Evolutionary conservation across 192 early-diverging fungal species (phyloP).

Genomic region (Diversispora epigaea): DNA sequence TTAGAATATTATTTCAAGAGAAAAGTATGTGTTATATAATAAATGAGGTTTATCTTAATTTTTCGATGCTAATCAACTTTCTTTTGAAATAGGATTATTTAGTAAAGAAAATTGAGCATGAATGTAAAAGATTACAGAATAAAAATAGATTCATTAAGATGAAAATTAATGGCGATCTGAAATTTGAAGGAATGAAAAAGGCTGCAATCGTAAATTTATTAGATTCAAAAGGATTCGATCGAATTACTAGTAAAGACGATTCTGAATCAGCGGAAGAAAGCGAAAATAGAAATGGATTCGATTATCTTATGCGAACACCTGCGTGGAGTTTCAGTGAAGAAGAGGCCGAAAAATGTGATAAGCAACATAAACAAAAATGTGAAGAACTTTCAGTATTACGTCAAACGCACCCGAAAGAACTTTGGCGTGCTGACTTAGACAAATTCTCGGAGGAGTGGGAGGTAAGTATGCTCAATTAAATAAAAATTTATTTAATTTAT

Average conservation of each 20-base stretch:
- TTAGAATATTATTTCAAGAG: constrained; percentile 83
- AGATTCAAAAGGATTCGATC: constrained; percentile 22
- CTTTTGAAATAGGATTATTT: constrained; percentile 47
- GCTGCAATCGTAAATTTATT: too few relatives aligned
- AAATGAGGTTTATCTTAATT: too few relatives aligned
- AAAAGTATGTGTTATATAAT: constrained; percentile 47
- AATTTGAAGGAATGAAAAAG: constrained; percentile 55
- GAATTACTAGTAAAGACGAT: constrained; percentile 41
- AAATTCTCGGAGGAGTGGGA: constrained; percentile 83
- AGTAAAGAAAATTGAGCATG: constrained; percentile 61
- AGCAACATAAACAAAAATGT: constrained; percentile 50
- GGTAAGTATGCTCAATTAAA: constrained; percentile 33
- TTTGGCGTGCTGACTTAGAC: constrained; percentile 87
- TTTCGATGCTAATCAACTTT: too few relatives aligned
- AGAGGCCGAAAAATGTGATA: background rate
- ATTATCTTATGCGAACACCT: constrained; percentile 13
- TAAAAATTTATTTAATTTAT: too few relatives aligned
- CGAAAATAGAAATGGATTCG: constrained; percentile 29
- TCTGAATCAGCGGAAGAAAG: constrained; percentile 47
- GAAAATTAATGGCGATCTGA: constrained; percentile 83
- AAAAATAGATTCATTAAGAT: constrained; percentile 86
- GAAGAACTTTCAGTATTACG: constrained; percentile 67
- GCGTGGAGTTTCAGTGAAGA: constrained; percentile 9
- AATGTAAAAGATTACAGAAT: constrained; percentile 74
- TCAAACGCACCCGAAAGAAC: constrained; percentile 62